These are phyloP conservation scores for Colletotrichum somersetense DNA, from an alignment of 2,329 filamentous ascomycete genomes.

Conservation along the genomic window DNA sequence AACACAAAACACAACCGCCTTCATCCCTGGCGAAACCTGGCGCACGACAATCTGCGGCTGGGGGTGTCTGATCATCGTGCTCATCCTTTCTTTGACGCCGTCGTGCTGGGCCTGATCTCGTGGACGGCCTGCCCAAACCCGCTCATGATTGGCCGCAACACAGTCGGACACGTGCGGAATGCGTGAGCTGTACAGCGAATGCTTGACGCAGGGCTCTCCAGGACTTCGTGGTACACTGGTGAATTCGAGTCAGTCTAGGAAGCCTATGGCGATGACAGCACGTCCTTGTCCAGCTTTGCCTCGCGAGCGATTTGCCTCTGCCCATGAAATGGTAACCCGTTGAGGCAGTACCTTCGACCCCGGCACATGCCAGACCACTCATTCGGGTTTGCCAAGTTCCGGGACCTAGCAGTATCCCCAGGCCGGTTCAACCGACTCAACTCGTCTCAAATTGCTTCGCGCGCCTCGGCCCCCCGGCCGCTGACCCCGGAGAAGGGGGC, in stretches of 20 bases:
- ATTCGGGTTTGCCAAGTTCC: constrained; percentile 20
- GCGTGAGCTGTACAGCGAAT: constrained; percentile 12
- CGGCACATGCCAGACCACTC: constrained; percentile 18
- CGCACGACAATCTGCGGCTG: constrained; percentile 35
- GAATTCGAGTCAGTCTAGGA: not conserved
- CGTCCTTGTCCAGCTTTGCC: not conserved
- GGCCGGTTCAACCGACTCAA: constrained; percentile 10
- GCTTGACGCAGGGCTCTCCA: not conserved
- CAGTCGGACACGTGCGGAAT: constrained; percentile 5
- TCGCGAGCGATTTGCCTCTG: constrained; percentile 3
- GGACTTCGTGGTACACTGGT: not conserved
- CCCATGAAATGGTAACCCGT: not conserved
- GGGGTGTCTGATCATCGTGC: constrained; percentile 41
- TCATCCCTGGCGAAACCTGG: constrained; percentile 36
- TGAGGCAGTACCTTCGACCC: not conserved
- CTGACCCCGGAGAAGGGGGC: not conserved
- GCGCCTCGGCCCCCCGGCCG: not conserved
- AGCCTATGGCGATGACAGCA: not conserved
- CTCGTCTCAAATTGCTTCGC: constrained; percentile 31
- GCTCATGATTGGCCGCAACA: constrained; percentile 8
- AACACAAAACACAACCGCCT: constrained; percentile 18
- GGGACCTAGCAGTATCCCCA: constrained; percentile 24
- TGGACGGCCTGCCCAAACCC: not conserved
- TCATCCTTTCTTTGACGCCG: constrained; percentile 25
- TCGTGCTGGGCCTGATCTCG: constrained; percentile 6